phyloP scores from a whole-genome alignment of 2,329 filamentous ascomycete species.

The Xylariales sp. region DNA sequence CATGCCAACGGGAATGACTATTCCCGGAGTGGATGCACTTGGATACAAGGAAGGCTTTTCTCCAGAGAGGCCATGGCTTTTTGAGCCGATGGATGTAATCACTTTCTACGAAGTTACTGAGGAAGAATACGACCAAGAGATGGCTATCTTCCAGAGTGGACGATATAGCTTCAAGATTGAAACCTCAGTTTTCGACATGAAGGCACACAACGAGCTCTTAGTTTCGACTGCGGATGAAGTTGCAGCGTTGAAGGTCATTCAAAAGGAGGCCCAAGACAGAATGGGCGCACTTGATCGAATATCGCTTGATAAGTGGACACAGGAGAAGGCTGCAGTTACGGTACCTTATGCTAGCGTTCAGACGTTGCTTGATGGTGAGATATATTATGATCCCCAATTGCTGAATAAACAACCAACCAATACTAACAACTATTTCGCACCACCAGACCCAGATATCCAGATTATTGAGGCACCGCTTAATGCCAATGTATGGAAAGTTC shows the following conservation, averaged over 20 bases:
- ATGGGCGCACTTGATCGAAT: neutral
- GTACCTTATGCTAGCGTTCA: conserved; percentile 46
- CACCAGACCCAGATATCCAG: conserved; percentile 8
- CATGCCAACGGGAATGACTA: conserved; percentile 47
- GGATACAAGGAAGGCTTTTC: conserved; percentile 46
- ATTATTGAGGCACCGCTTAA: conserved; percentile 37
- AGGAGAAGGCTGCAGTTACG: conserved; percentile 18
- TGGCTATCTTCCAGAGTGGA: conserved; percentile 44
- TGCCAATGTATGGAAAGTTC: conserved; percentile 51
- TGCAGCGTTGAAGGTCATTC: conserved; percentile 31
- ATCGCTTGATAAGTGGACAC: conserved; percentile 11
- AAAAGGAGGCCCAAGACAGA: conserved; percentile 10
- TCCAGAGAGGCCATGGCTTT: conserved; percentile 45
- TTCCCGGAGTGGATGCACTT: conserved; percentile 49
- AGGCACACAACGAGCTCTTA: conserved; percentile 45
- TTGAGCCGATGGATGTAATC: conserved; percentile 52
- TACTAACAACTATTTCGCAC: neutral
- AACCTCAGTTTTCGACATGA: conserved; percentile 49
- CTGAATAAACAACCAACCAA: neutral
- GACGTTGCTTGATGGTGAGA: conserved; percentile 38
- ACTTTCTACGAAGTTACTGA: conserved; percentile 50
- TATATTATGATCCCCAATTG: too few relatives aligned
- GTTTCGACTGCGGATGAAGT: conserved; percentile 42
- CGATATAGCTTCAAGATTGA: conserved; percentile 47
- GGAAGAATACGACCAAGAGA: conserved; percentile 42